Percentiles rank a stretch among this genome's conserved stretches.
Conservation (phyloP, 768 basidiomycete species). For the Clitopilus hobsonii region DNA sequence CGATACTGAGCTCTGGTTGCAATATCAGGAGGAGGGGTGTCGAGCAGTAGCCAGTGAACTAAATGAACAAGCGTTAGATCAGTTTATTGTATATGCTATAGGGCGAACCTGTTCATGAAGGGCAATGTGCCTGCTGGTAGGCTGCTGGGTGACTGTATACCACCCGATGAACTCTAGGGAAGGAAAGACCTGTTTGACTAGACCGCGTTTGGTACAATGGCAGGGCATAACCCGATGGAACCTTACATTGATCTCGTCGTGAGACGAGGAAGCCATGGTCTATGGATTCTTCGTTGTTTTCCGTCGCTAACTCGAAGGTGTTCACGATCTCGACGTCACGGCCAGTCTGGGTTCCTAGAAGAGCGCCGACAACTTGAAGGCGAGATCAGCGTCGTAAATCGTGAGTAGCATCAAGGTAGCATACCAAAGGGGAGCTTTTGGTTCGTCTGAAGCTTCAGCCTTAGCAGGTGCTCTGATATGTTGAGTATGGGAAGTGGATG, state of each 20-base stretch:
- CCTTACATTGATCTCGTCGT: slow-evolving; percentile 81
- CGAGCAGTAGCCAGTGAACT: slow-evolving; percentile 86
- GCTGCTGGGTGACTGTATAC: slow-evolving; percentile 85
- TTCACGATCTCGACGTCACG: slow-evolving; percentile 97
- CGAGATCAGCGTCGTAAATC: not conserved
- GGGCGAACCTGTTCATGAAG: slow-evolving; percentile 80
- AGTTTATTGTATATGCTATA: not conserved
- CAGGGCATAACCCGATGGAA: slow-evolving; percentile 1
- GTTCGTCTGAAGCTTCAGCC: slow-evolving; percentile 71
- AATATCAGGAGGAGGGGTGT: slow-evolving; percentile 84
- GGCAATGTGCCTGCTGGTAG: slow-evolving; percentile 69
- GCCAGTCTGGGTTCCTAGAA: slow-evolving; percentile 91
- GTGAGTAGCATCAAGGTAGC: slow-evolving; percentile 10
- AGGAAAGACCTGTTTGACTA: slow-evolving; percentile 98
- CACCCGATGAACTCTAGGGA: slow-evolving; percentile 97
- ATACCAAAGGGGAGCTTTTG: slow-evolving; percentile 61
- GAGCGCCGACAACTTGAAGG: slow-evolving; percentile 77
- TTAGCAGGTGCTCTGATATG: slow-evolving; percentile 92
- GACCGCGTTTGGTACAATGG: slow-evolving; percentile 7
- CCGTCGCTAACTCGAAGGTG: slow-evolving; percentile 84
- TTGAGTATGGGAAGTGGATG: slow-evolving; percentile 96
- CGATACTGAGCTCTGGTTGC: slow-evolving; percentile 12
- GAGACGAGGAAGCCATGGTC: slow-evolving; percentile 81
- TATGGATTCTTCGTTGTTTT: slow-evolving; percentile 51
- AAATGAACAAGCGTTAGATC: not conserved